Evolutionary conservation across 306 rosid species (phyloP), one percentile per base, ranked within the genome.

Genomic region (Argentina anserina): DNA sequence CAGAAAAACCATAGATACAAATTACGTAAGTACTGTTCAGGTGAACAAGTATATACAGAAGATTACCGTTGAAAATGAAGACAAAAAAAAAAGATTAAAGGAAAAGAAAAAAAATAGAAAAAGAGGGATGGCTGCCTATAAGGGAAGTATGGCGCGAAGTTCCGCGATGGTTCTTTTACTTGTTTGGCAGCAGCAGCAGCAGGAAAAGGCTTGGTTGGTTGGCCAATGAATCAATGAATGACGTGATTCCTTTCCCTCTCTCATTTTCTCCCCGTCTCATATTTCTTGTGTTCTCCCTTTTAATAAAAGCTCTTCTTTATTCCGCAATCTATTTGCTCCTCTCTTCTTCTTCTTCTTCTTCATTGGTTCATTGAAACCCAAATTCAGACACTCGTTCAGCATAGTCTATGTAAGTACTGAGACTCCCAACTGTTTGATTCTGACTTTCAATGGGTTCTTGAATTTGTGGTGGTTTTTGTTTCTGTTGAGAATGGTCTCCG

Each of bases 131-230:
- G 75, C 41, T 23, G 36, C 65, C 39, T 50, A 47, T n/a, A 13
- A 42, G 34, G 20, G 58, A 65, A 52, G 69, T 36, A 65, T 75
- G 80, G 86, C 83, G 83, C 83, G 66, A 82, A 65, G 37, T 70
- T 74, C 62, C 56, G 25, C 14, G 80, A 42, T 40, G 58, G 40
- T 64, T 61, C 66, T n/a, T n/a, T n/a, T n/a, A n/a, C n/a, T n/a
- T n/a, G n/a, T 17, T 40, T 55, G 42, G 34, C 75, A n/a, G 64
- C 15, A 59, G 40, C 65, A 42, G 46, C 50, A 56, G 11, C 13
- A 50, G n/a, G n/a, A n/a, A n/a, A 36, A 25, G 52, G 28, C 66
- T 71, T 39, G 15, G 52, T 81, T 34, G 17, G 31, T 65, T 61
- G 69, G 58, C 46, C 12, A 0, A 26, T 50, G 60, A 72, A 23